Conservation (phyloP, 2,329 filamentous ascomycete genomes). For the Fusarium sp. region DNA sequence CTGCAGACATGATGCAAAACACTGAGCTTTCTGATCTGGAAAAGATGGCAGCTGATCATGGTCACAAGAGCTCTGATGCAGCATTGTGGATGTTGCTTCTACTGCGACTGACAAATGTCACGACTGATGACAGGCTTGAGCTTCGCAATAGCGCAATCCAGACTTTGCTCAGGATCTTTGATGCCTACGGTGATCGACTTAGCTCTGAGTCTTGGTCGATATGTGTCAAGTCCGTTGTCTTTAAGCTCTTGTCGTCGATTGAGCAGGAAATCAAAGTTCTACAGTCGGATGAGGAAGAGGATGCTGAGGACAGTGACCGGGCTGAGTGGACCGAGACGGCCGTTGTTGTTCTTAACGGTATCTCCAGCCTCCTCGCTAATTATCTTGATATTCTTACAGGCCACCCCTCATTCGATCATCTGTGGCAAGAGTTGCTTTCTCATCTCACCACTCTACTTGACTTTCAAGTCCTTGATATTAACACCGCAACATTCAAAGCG, state of each 20-base stretch:
- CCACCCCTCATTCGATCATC: slow-evolving; percentile 71
- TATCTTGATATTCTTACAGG: slow-evolving; percentile 78
- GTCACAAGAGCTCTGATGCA: slow-evolving; percentile 70
- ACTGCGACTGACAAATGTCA: slow-evolving; percentile 74
- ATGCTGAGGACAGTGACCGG: slow-evolving; percentile 53
- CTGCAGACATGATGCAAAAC: slow-evolving; percentile 63
- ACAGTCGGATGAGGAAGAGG: slow-evolving; percentile 49
- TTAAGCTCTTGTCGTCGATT: slow-evolving; percentile 79
- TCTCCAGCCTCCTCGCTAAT: slow-evolving; percentile 76
- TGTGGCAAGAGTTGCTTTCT: slow-evolving; percentile 79
- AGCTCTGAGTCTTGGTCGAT: slow-evolving; percentile 83
- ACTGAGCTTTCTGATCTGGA: slow-evolving; percentile 62
- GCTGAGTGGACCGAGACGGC: slow-evolving; percentile 79
- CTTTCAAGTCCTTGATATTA: slow-evolving; percentile 73
- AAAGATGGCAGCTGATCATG: slow-evolving; percentile 66
- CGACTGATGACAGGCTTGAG: slow-evolving; percentile 76
- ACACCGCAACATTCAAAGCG: slow-evolving; percentile 75
- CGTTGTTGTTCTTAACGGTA: slow-evolving; percentile 76
- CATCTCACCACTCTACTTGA: slow-evolving; percentile 73
- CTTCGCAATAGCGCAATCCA: slow-evolving; percentile 89
- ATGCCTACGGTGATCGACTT: slow-evolving; percentile 86
- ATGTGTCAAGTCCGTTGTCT: slow-evolving; percentile 82
- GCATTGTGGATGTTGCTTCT: slow-evolving; percentile 83
- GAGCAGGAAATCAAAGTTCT: slow-evolving; percentile 61
- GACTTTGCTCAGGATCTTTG: slow-evolving; percentile 89